These are phyloP conservation scores for Synchytrium microbalum DNA, from an alignment of 371 early-diverging fungal genomes.

Conservation along the genomic window DNA sequence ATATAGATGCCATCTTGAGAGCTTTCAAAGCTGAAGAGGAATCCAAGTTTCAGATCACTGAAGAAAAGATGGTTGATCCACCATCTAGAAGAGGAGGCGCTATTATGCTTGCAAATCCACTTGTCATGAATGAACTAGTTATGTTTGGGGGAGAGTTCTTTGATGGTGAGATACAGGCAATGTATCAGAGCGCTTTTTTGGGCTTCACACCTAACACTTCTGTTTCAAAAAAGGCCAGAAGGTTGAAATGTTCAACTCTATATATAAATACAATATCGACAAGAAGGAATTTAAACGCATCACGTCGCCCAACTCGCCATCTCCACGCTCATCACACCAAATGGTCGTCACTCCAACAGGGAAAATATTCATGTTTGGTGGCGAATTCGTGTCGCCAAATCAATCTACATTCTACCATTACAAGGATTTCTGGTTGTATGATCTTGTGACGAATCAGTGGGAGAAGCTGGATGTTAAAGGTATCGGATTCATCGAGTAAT, in stretches of 20 bases:
- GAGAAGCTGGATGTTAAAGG: slow-evolving; percentile 46
- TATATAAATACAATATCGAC: slow-evolving; percentile 44
- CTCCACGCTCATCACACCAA: slow-evolving; percentile 55
- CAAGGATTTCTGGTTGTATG: slow-evolving; percentile 59
- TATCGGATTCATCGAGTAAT: not conserved
- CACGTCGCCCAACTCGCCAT: slow-evolving; percentile 50
- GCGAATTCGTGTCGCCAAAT: slow-evolving; percentile 49
- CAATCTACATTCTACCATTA: slow-evolving; percentile 55
- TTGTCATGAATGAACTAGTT: slow-evolving; percentile 42
- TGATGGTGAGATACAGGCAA: not conserved
- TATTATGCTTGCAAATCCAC: slow-evolving; percentile 45
- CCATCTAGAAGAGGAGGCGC: slow-evolving; percentile 49
- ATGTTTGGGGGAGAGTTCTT: slow-evolving; percentile 46
- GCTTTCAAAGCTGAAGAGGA: slow-evolving; percentile 40
- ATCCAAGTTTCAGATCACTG: slow-evolving; percentile 37
- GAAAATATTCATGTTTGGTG: slow-evolving; percentile 49
- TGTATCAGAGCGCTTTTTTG: not conserved
- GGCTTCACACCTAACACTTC: not conserved
- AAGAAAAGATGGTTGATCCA: slow-evolving; percentile 38
- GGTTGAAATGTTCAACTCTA: slow-evolving; percentile 33
- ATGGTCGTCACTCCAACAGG: slow-evolving; percentile 44
- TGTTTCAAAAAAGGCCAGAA: slow-evolving; percentile 50
- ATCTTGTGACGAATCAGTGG: slow-evolving; percentile 52
- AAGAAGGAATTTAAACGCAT: slow-evolving; percentile 51
- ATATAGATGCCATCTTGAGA: slow-evolving; percentile 52